Conservation (phyloP, 2,329 filamentous ascomycete genomes). For the Nothomitra cinnamomea region DNA sequence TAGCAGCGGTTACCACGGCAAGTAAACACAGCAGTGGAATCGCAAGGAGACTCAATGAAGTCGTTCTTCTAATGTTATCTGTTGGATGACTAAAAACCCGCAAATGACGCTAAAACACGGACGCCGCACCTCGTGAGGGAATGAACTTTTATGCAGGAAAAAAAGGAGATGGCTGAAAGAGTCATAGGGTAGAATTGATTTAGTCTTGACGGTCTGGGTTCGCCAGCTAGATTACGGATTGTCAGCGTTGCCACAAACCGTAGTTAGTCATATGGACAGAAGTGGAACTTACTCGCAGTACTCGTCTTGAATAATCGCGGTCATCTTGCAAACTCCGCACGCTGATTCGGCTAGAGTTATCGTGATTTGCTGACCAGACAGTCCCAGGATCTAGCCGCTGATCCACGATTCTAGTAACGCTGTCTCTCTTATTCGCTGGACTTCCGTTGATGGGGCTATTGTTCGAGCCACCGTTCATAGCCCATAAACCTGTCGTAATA, state of each 20-base stretch:
- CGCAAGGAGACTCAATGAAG: neutral
- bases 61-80: neutral
- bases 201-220: neutral
- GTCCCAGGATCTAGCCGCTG: conserved; percentile 6
- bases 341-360: conserved; percentile 7
- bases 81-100: neutral
- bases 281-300: conserved; percentile 5
- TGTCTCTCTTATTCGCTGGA: conserved; percentile 3
- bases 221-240: neutral
- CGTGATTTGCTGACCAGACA: neutral
- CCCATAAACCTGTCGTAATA: conserved; percentile 1
- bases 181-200: neutral
- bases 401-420: conserved; percentile 4
- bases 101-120: neutral
- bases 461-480: neutral
- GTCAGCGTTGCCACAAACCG: neutral
- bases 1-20: neutral
- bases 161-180: neutral
- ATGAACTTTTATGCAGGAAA: neutral
- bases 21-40: neutral
- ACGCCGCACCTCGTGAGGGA: neutral
- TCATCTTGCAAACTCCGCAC: conserved; percentile 7
- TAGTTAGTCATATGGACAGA: neutral
- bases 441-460: neutral
- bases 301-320: conserved; percentile 7